Evolutionary conservation across 257 asterid species (phyloP).

Genomic region (Petrea volubilis): DNA sequence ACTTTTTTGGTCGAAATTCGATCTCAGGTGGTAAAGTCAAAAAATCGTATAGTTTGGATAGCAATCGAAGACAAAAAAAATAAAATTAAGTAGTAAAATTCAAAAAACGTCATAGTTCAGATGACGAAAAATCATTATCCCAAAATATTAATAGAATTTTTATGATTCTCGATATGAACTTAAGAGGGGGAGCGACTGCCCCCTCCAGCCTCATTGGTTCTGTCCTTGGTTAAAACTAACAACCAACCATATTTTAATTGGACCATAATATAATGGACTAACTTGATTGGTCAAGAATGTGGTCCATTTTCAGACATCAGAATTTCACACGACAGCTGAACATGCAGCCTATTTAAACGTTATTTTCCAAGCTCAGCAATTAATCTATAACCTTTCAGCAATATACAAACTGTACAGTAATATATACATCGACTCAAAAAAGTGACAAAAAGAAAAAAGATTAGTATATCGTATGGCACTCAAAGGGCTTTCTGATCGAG

Average conservation of each 20-base stretch:
- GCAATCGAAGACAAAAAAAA: too few relatives aligned
- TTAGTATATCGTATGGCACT: slow-evolving; percentile 20
- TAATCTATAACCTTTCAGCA: slow-evolving; percentile 24
- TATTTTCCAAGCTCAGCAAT: slow-evolving; percentile 18
- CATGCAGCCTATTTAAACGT: slow-evolving; percentile 26
- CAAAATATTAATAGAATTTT: too few relatives aligned
- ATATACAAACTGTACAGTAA: slow-evolving; percentile 53
- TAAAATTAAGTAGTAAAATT: too few relatives aligned
- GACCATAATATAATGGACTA: slow-evolving; percentile 11
- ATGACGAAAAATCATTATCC: too few relatives aligned
- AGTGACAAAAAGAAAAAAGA: neutral
- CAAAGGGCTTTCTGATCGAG: slow-evolving; percentile 92
- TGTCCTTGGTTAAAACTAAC: too few relatives aligned
- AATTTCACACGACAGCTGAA: slow-evolving; percentile 19
- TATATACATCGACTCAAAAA: slow-evolving; percentile 30
- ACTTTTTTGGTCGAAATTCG: too few relatives aligned
- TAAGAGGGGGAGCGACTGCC: too few relatives aligned
- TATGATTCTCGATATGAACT: too few relatives aligned
- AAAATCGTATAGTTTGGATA: too few relatives aligned
- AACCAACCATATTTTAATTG: neutral
- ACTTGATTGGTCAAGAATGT: slow-evolving; percentile 3
- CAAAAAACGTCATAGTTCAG: too few relatives aligned
- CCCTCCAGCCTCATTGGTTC: too few relatives aligned
- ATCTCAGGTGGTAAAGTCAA: too few relatives aligned
- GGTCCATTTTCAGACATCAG: slow-evolving; percentile 5